A percentile compares a stretch with the other conserved stretches of the same genome.
Conservation (phyloP, 805 yeast genomes). For the Barnettozyma sp. region DNA sequence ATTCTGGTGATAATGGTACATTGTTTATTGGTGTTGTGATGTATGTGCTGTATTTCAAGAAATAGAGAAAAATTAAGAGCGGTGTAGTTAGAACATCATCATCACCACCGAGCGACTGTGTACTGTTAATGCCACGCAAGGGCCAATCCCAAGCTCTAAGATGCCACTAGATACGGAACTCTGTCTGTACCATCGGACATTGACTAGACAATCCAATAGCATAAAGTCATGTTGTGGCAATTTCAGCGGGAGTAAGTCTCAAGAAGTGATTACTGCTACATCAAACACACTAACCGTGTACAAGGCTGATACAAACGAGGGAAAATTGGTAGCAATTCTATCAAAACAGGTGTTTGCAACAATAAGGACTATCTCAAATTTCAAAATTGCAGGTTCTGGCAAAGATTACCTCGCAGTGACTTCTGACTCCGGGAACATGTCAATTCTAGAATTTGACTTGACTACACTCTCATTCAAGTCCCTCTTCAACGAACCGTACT, state of each 20-base stretch:
- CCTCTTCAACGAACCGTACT: conserved; percentile 54
- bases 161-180: conserved; percentile 22
- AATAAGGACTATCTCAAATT: conserved; percentile 44
- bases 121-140: neutral
- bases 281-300: conserved; percentile 48
- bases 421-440: conserved; percentile 73
- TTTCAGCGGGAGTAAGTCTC: conserved; percentile 52
- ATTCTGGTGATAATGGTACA: too few species aligned
- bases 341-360: conserved; percentile 49
- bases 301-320: conserved; percentile 47
- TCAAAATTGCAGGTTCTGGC: conserved; percentile 46
- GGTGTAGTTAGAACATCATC: too few species aligned
- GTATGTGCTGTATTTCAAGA: too few species aligned
- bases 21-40: neutral
- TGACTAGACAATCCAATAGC: conserved; percentile 52
- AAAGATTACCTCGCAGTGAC: conserved; percentile 59
- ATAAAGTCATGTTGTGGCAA: conserved; percentile 57
- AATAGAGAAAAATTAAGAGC: too few species aligned
- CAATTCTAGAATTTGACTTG: conserved; percentile 40
- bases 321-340: conserved; percentile 40
- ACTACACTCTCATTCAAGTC: conserved; percentile 35
- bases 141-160: neutral
- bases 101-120: too few species aligned
- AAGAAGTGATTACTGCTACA: conserved; percentile 56
- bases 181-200: conserved; percentile 61